A percentile compares a stretch with the other conserved stretches of the same genome.
phyloP scores from a whole-genome alignment of 1,284 basidiomycete genomes.

The Apiotrichum domesticum region DNA sequence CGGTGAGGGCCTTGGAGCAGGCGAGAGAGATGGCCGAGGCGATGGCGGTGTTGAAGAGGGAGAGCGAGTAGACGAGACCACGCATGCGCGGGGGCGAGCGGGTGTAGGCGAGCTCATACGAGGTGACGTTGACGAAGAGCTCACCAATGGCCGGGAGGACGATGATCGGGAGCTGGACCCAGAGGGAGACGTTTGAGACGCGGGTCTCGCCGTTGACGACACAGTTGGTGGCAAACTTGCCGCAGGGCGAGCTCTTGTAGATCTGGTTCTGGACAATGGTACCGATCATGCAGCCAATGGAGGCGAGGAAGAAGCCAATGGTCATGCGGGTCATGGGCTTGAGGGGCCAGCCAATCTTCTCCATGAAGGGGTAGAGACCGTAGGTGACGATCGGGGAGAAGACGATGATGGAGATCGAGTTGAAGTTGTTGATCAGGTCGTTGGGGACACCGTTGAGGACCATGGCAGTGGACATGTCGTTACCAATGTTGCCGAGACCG shows the following conservation, averaged over 20 bases:
- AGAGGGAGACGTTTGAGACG: slow-evolving; percentile 29
- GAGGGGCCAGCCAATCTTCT: slow-evolving; percentile 37
- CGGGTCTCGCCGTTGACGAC: slow-evolving; percentile 6
- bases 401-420: slow-evolving; percentile 49
- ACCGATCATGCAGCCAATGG: slow-evolving; percentile 46
- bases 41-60: slow-evolving; percentile 49
- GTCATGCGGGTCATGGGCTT: slow-evolving; percentile 34
- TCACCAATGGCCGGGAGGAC: slow-evolving; percentile 49
- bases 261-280: slow-evolving; percentile 50
- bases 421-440: slow-evolving; percentile 50
- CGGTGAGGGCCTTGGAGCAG: slow-evolving; percentile 29
- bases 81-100: slow-evolving; percentile 47
- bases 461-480: slow-evolving; percentile 45
- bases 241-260: slow-evolving; percentile 48
- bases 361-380: slow-evolving; percentile 48
- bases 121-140: slow-evolving; percentile 50
- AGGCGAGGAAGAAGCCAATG: slow-evolving; percentile 40
- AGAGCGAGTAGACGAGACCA: slow-evolving; percentile 44
- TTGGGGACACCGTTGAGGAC: slow-evolving; percentile 48
- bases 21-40: slow-evolving; percentile 46
- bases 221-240: slow-evolving; percentile 44
- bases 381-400: slow-evolving; percentile 49
- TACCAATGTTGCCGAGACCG: slow-evolving; percentile 46
- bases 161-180: slow-evolving; percentile 49
- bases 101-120: slow-evolving; percentile 51